Evolutionary conservation across 2,329 filamentous ascomycete genomes (phyloP).

Genomic region (Lasiodiplodia theobromae): DNA sequence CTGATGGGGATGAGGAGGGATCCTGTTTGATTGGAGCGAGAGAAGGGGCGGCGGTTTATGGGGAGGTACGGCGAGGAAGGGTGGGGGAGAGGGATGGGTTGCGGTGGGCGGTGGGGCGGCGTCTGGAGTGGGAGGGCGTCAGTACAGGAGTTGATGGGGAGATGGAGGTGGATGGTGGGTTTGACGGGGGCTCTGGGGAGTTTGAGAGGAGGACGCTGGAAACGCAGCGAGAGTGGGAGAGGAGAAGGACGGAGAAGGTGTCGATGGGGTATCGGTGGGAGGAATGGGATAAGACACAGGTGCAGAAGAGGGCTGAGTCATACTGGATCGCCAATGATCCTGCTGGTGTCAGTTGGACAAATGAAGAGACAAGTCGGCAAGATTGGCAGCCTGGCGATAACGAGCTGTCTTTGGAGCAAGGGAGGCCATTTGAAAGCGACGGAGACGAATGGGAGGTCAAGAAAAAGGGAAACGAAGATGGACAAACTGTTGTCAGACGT

Average conservation of each 20-base stretch:
- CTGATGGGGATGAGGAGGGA: not conserved
- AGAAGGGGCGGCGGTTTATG: not conserved
- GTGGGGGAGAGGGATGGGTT: not conserved
- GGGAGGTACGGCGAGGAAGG: not conserved
- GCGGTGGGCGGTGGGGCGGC: not conserved
- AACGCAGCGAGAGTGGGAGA: too few relatives aligned
- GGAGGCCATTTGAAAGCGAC: too few relatives aligned
- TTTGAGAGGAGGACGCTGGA: too few relatives aligned
- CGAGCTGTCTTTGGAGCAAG: too few relatives aligned
- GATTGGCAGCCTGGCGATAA: too few relatives aligned
- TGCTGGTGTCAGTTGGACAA: not conserved
- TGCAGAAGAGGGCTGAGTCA: not conserved
- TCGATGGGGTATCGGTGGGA: not conserved
- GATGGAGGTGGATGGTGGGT: not conserved
- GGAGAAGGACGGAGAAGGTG: too few relatives aligned
- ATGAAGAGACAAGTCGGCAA: not conserved
- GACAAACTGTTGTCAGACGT: not conserved
- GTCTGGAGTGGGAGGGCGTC: not conserved
- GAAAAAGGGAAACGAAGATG: too few relatives aligned
- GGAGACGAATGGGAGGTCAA: too few relatives aligned
- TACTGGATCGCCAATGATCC: not conserved
- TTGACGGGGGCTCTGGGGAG: too few relatives aligned
- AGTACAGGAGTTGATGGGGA: not conserved
- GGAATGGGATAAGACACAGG: not conserved
- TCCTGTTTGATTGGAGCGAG: not conserved